Base-by-base conservation (phyloP, 2,329 filamentous ascomycete genomes). In the Trichoderma brevicompactum region DNA sequence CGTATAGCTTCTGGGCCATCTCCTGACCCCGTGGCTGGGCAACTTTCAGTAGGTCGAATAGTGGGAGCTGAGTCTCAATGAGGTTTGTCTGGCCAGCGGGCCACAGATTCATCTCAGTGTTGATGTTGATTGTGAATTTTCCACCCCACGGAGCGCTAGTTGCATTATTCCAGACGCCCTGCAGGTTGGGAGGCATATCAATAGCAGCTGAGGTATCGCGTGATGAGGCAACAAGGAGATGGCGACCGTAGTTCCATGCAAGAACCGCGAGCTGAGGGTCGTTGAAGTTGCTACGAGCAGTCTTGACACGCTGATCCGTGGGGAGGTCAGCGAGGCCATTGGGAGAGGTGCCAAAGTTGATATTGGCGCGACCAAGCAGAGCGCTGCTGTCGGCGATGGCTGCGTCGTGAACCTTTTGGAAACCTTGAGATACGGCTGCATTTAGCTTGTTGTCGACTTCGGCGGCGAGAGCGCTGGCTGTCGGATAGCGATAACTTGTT, bases 81-180 rank as follows among this genome's bases (percentile, higher is more conserved):
- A 75, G 65, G 44, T 74, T 75, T 2, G 74, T 74, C n/a, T 69
- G 65, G 17, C 70, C 69, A 2, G 72, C 70, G 0, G 69, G 68
- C 80, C 80, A 82, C 69, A 83, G 82, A 69, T 82, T 82, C 81
- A 83, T 83, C 69, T 83, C 76, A 0, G 76, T 73, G 55, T 82
- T 83, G 72, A 82, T 81, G 66, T 82, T 81, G 64, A 82, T 79
- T 1, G 80, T 82, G 65, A 77, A 81, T 63, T 80, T 81, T 40
- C 74, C 75, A 2, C 79, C 79, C 80, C 80, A 82, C 12, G 79
- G 72, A 7, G 69, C 64, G 6, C 36, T 65, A 1, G 65, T 68
- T 17, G 68, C 65, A 38, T 72, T 70, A 46, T 74, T 73, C 72
- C 71, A 74, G 15, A 74, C 67, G 2, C 70, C 72, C 41, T 74